A percentile compares a stretch with the other conserved stretches of the same genome.
Conservation (phyloP, 768 basidiomycete genomes). For the Pleurotus platypus region DNA sequence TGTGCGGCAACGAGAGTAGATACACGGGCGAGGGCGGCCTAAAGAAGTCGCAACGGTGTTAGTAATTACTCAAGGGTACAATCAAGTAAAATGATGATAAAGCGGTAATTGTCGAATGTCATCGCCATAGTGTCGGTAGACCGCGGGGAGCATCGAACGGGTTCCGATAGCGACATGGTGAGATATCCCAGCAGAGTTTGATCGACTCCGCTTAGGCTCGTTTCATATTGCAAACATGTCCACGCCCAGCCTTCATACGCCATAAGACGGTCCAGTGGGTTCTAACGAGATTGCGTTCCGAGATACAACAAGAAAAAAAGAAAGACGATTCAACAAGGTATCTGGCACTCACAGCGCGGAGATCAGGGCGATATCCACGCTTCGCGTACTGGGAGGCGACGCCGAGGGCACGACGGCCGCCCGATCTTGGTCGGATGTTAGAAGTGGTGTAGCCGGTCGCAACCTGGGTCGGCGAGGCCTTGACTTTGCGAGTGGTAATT, state of each 20-base stretch:
- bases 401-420: constrained; percentile 67
- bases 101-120: constrained; percentile 34
- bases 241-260: constrained; percentile 86
- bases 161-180: constrained; percentile 79
- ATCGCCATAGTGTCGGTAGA: constrained; percentile 72
- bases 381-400: constrained; percentile 56
- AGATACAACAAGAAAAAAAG: constrained; percentile 8
- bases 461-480: constrained; percentile 50
- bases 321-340: constrained; percentile 7
- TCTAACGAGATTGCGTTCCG: constrained; percentile 82
- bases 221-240: constrained; percentile 87
- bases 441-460: constrained; percentile 42
- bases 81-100: constrained; percentile 13
- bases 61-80: constrained; percentile 19
- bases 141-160: constrained; percentile 60
- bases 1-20: constrained; percentile 70
- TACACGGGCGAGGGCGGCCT: constrained; percentile 76
- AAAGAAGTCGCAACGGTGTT: constrained; percentile 17
- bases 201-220: constrained; percentile 47
- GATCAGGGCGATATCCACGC: constrained; percentile 74
- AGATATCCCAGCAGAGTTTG: constrained; percentile 53
- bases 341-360: constrained; percentile 62
- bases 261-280: constrained; percentile 74
- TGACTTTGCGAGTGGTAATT: constrained; percentile 64
- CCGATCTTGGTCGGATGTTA: constrained; percentile 64